Evolutionary conservation across 2,329 filamentous ascomycete species (phyloP).

Genomic region (Alternaria brassicae): DNA sequence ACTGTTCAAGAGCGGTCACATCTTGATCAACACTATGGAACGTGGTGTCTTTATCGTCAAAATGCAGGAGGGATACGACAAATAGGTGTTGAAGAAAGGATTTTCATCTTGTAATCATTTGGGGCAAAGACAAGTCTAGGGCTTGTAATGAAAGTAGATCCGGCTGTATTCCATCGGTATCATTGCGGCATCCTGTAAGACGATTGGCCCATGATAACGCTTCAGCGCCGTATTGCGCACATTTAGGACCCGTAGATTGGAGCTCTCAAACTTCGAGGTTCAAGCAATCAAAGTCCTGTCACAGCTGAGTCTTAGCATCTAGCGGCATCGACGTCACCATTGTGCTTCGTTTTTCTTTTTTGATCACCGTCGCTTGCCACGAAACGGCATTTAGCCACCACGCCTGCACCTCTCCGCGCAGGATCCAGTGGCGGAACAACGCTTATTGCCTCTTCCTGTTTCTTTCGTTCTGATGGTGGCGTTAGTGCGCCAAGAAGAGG

Average conservation of each 20-base stretch:
- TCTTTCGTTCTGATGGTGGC: slow-evolving; percentile 23
- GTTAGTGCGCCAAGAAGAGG: slow-evolving; percentile 19
- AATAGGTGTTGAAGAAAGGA: not conserved
- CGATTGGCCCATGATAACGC: not conserved
- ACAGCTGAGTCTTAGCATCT: not conserved
- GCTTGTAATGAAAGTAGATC: not conserved
- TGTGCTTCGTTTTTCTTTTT: not conserved
- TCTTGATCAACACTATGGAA: slow-evolving; percentile 53
- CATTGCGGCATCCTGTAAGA: not conserved
- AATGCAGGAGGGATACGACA: slow-evolving; percentile 32
- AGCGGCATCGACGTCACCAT: not conserved
- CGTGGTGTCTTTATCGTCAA: slow-evolving; percentile 50
- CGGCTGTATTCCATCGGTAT: not conserved
- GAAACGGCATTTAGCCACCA: not conserved
- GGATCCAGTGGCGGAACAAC: slow-evolving; percentile 1
- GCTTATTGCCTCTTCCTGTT: slow-evolving; percentile 4
- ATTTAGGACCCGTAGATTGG: not conserved
- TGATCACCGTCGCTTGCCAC: not conserved
- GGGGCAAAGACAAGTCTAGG: not conserved
- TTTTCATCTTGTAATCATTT: not conserved
- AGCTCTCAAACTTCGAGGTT: not conserved
- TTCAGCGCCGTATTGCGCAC: not conserved
- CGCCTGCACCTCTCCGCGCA: not conserved
- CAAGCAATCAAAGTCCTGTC: not conserved
- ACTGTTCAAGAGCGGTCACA: slow-evolving; percentile 50